Conservation (phyloP, 495 filamentous ascomycete species). For the Usnea hakonensis region DNA sequence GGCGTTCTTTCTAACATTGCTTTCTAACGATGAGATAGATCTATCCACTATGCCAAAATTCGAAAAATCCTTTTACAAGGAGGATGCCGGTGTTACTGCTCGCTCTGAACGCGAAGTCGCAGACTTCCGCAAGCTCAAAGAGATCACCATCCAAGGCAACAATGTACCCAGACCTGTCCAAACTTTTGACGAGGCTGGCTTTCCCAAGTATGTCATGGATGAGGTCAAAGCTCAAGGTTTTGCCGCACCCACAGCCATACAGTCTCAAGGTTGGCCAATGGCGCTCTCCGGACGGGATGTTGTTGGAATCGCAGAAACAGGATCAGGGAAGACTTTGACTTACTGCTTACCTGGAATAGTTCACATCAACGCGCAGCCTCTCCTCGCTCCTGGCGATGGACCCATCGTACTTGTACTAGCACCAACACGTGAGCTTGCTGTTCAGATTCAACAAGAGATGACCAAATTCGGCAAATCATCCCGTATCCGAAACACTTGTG, state of each 20-base stretch:
- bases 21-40: slow-evolving; percentile 45
- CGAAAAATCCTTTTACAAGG: slow-evolving; percentile 99
- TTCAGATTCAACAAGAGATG: slow-evolving; percentile 93
- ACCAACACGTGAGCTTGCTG: slow-evolving; percentile 92
- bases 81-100: slow-evolving; percentile 65
- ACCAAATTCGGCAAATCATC: slow-evolving; percentile 97
- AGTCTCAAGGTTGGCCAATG: slow-evolving; percentile 99
- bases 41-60: slow-evolving; percentile 79
- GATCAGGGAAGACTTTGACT: slow-evolving; percentile 96
- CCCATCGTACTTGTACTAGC: slow-evolving; percentile 94
- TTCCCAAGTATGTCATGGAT: slow-evolving; percentile 92
- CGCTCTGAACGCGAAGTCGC: slow-evolving; percentile 75
- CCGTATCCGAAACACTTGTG: slow-evolving; percentile 96
- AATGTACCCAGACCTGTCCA: slow-evolving; percentile 88
- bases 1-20: neutral
- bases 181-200: slow-evolving; percentile 94
- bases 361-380: slow-evolving; percentile 98
- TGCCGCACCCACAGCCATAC: slow-evolving; percentile 82
- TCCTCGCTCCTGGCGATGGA: slow-evolving; percentile 92
- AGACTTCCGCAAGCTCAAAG: slow-evolving; percentile 71
- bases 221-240: slow-evolving; percentile 98
- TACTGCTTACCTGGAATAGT: slow-evolving; percentile 98
- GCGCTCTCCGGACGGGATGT: slow-evolving; percentile 96
- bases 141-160: slow-evolving; percentile 68
- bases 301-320: slow-evolving; percentile 98